Base-by-base conservation (phyloP, 108 stramenopile species). In the Fistulifera solaris region DNA sequence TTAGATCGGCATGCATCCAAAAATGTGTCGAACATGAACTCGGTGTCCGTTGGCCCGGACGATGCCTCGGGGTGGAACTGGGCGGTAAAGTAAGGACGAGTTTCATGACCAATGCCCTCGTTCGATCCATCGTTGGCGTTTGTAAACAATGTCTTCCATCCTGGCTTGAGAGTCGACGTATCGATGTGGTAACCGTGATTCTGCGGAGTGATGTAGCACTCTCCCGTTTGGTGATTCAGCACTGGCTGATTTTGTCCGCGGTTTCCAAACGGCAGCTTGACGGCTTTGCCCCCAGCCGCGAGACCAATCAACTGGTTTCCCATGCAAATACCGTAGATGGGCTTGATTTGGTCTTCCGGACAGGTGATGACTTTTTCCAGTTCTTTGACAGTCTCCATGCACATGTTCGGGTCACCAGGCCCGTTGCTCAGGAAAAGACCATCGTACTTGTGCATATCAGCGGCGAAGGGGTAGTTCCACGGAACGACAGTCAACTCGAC, bases 221-320 rank as follows among this genome's bases (percentile, higher is more conserved):
- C 88, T 35, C 87, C 83, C 4, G 93, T 96, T 50, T 87, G 81
- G 49, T 89, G 78, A 72, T 99, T 94, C 61, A 96, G 58, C 23
- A 95, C 95, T 48, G 98, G 98, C 65, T 97, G 95, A 72, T 99
- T 99, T 75, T 93, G 93, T 38, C 96, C 96, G 53, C 98, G 94
- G 72, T 99, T 97, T 26, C 98, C 98, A 59, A 94, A 99, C 10
- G 93, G 93, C 52, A 99, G 79, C 73, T 97, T 97, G 44, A 73
- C 60, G 7, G 93, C 89, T 54, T 65, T 61, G 23, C 88, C 95
- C 31, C 98, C 98, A 42, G 95, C 95, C 8, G 98, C 96, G 55
- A 97, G 61, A 44, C 87, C 92, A 54, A 94, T 73, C 10, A 99
- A 78, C 79, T 99, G 98, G 71, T 99, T 99, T 40, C 98, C 98